A percentile compares a stretch with the other conserved stretches of the same genome.
phyloP scores from a whole-genome alignment of 352 stramenopile genomes.

The Phytopythium helicoides region DNA sequence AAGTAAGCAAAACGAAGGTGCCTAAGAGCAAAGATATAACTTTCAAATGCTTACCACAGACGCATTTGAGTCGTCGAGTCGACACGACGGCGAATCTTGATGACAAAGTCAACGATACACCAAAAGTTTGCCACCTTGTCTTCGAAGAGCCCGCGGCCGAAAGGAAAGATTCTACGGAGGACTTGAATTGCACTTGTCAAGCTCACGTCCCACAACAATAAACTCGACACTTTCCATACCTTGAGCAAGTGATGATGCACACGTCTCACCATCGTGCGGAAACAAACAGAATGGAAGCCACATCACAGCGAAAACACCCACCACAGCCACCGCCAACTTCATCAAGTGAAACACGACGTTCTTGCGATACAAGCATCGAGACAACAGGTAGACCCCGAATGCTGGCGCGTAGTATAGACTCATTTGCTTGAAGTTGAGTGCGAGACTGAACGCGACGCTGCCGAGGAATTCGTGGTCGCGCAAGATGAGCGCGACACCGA shows the following conservation, averaged over 20 bases:
- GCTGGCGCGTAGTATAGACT: constrained; percentile 96
- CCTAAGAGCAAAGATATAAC: neutral
- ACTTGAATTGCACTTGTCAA: too few species aligned
- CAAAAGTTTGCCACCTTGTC: constrained; percentile 98
- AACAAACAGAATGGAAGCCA: constrained; percentile 90
- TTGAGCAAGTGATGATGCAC: constrained; percentile 63
- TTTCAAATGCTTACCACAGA: constrained; percentile 40
- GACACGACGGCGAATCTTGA: constrained; percentile 69
- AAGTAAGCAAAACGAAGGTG: too few species aligned
- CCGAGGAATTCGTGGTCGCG: constrained; percentile 76
- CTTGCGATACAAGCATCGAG: constrained; percentile 72
- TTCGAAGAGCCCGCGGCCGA: constrained; percentile 96
- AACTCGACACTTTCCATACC: constrained; percentile 20
- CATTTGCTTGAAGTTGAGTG: constrained; percentile 99
- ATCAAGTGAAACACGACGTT: constrained; percentile 49
- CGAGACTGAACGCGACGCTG: constrained; percentile 89
- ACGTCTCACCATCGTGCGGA: constrained; percentile 33
- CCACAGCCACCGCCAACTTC: constrained; percentile 85
- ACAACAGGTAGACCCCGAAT: constrained; percentile 93
- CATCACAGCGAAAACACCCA: too few species aligned
- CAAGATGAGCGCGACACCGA: constrained; percentile 69
- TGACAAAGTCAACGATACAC: constrained; percentile 72
- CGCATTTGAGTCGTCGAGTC: constrained; percentile 57
- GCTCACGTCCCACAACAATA: too few species aligned
- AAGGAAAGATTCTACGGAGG: constrained; percentile 93